phyloP scores from a whole-genome alignment of 192 early-diverging fungal species.

The Diversispora epigaea region DNA sequence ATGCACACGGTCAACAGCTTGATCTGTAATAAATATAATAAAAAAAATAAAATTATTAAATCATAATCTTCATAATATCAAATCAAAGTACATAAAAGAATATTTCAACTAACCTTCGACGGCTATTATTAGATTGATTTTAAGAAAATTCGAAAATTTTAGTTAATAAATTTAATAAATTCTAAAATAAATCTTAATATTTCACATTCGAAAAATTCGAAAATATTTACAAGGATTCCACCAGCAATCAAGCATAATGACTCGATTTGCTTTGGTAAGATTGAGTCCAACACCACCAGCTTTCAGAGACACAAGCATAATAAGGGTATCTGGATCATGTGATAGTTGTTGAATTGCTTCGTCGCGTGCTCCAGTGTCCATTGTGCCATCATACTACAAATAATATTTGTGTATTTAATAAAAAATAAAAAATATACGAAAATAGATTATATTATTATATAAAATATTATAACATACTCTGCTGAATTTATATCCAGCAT shows the following conservation, averaged over 20 bases:
- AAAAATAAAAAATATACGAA: background rate
- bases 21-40: conserved; percentile 16
- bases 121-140: background rate
- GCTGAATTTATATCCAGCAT: conserved; percentile 26
- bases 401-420: background rate
- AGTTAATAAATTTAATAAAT: background rate
- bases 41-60: background rate
- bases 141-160: background rate
- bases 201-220: too few relatives aligned
- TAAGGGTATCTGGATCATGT: conserved; percentile 36
- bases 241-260: conserved; percentile 32
- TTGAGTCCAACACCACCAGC: conserved; percentile 73
- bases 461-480: conserved; percentile 1
- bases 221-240: conserved; percentile 9
- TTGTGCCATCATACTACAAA: conserved; percentile 42
- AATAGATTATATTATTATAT: background rate
- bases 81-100: background rate
- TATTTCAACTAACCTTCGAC: background rate
- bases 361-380: conserved; percentile 41
- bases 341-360: conserved; percentile 43
- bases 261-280: conserved; percentile 59
- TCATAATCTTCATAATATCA: background rate
- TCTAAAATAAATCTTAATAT: too few relatives aligned
- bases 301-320: conserved; percentile 68
- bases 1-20: conserved; percentile 71